Evolutionary conservation across 208 protist species (phyloP).

Genomic region (Herpetomonas tarakana): DNA sequence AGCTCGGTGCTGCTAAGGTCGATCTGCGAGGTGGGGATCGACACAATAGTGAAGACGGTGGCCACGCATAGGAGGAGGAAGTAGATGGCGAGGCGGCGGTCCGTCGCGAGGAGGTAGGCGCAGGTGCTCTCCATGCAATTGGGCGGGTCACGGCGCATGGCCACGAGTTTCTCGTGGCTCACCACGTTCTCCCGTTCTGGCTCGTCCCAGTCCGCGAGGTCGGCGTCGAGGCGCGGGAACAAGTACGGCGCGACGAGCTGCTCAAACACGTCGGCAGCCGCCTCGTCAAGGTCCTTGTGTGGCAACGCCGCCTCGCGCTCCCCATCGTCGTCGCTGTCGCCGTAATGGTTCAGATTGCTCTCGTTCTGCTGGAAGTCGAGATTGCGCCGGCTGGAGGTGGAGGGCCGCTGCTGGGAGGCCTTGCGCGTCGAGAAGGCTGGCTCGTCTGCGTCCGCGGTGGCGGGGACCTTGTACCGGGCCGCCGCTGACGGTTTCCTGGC

Average conservation of each 20-base stretch:
- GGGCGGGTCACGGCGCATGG: constrained; percentile 10
- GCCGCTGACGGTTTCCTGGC: not conserved
- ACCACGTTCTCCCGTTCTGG: constrained; percentile 6
- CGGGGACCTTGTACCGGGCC: not conserved
- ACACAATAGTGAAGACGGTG: constrained; percentile 36
- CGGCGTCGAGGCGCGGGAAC: constrained; percentile 36
- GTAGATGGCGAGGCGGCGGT: constrained; percentile 33
- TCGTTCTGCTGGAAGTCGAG: constrained; percentile 4
- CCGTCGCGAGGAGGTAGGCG: constrained; percentile 33
- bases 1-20: constrained; percentile 15
- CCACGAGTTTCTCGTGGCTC: constrained; percentile 2
- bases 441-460: not conserved
- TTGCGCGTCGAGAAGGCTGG: not conserved
- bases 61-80: constrained; percentile 25
- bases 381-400: not conserved
- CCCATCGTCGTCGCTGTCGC: constrained; percentile 6
- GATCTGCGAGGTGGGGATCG: constrained; percentile 51
- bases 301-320: not conserved
- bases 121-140: constrained; percentile 33
- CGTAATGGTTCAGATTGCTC: not conserved
- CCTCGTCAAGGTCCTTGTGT: constrained; percentile 4
- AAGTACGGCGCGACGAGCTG: constrained; percentile 9
- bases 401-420: too few species aligned
- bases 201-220: constrained; percentile 23
- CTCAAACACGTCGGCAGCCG: constrained; percentile 1